Conservation (phyloP, 108 stramenopile genomes). For the Seminavis robusta region DNA sequence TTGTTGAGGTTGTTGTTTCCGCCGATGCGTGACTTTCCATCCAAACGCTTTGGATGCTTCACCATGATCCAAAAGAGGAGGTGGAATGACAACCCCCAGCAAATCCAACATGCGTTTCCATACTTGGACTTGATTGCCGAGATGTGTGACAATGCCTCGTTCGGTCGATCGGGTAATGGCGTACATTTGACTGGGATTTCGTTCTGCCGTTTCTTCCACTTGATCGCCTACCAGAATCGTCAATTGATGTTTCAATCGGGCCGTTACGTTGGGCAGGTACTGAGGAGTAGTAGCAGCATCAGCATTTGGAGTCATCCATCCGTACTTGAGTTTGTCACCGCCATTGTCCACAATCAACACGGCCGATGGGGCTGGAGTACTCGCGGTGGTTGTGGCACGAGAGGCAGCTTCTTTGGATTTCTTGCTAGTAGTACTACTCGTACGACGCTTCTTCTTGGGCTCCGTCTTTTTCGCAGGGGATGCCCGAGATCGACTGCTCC, state of each 20-base stretch:
- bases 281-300: constrained; percentile 15
- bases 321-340: constrained; percentile 76
- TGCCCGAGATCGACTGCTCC: no score
- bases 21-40: constrained; percentile 24
- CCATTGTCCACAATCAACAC: constrained; percentile 82
- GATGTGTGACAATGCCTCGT: constrained; percentile 63
- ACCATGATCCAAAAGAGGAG: constrained; percentile 3
- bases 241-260: constrained; percentile 75
- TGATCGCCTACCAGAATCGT: constrained; percentile 67
- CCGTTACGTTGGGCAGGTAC: constrained; percentile 65
- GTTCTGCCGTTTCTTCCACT: constrained; percentile 44
- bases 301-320: constrained; percentile 49
- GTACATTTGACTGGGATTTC: constrained; percentile 60
- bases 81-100: constrained; percentile 33
- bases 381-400: no score
- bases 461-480: no score
- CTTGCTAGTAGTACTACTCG: no score
- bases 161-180: constrained; percentile 52
- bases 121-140: constrained; percentile 73
- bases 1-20: background rate
- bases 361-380: constrained; percentile 26
- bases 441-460: no score
- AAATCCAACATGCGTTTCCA: constrained; percentile 69
- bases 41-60: constrained; percentile 35
- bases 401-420: no score